Evolutionary conservation across 2,329 filamentous ascomycete genomes (phyloP).

Genomic region (Lachnellula subtilissima): DNA sequence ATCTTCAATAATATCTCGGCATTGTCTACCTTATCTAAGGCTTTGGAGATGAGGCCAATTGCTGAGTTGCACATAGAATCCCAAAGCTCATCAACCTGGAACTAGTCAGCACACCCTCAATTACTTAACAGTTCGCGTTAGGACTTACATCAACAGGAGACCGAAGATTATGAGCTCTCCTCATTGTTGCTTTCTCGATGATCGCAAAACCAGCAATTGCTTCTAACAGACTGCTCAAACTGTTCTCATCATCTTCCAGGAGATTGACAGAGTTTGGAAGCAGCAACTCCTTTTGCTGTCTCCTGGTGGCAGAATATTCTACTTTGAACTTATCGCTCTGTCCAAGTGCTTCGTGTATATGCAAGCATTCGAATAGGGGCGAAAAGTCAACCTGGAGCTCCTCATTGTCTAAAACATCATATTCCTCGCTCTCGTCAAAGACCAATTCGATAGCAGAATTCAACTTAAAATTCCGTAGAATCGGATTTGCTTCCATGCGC

Average conservation of each 20-base stretch:
- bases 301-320: conserved; percentile 87
- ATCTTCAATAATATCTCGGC: conserved; percentile 90
- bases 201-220: conserved; percentile 96
- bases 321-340: conserved; percentile 86
- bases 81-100: conserved; percentile 92
- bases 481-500: conserved; percentile 69
- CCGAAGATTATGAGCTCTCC: conserved; percentile 75
- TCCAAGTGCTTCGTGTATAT: conserved; percentile 92
- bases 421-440: conserved; percentile 91
- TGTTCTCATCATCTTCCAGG: conserved; percentile 78
- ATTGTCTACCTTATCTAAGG: conserved; percentile 74
- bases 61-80: conserved; percentile 93
- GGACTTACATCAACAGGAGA: conserved; percentile 70
- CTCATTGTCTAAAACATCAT: conserved; percentile 91
- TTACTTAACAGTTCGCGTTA: not conserved
- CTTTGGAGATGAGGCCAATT: conserved; percentile 75
- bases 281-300: conserved; percentile 86
- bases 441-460: conserved; percentile 96
- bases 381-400: conserved; percentile 93
- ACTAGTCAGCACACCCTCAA: conserved; percentile 11
- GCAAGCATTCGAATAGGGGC: conserved; percentile 87
- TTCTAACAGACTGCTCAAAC: conserved; percentile 85
- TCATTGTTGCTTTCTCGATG: conserved; percentile 91
- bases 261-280: conserved; percentile 73
- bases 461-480: conserved; percentile 77